A percentile compares a stretch with the other conserved stretches of the same genome.
Evolutionary conservation across 345 rosid genomes (phyloP).

Genomic region (Raphanus sativus): DNA sequence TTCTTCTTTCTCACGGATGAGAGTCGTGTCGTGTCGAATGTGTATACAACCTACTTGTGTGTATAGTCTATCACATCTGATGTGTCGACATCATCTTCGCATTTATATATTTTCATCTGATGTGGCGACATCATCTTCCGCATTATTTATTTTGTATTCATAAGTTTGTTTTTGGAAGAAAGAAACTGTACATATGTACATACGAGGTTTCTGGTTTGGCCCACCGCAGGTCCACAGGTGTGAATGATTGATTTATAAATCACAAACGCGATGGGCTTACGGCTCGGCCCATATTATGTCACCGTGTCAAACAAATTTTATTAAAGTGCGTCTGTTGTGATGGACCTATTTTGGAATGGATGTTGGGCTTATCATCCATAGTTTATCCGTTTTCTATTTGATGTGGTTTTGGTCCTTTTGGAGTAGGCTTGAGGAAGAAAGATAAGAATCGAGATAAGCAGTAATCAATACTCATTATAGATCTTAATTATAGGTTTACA

Average conservation of each 20-base stretch:
- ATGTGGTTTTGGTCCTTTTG: too few species aligned
- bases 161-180: not conserved
- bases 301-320: not conserved
- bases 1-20: not conserved
- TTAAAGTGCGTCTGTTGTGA: not conserved
- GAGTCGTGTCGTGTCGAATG: constrained; percentile 26
- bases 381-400: too few species aligned
- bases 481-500: too few species aligned
- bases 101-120: not conserved
- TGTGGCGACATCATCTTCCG: not conserved
- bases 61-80: not conserved
- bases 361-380: not conserved
- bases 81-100: constrained; percentile 6
- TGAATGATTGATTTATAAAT: not conserved
- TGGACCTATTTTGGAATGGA: not conserved
- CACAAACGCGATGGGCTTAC: not conserved
- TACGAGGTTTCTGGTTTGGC: not conserved
- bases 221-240: not conserved
- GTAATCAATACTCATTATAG: too few species aligned
- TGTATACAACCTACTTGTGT: not conserved
- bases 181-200: not conserved
- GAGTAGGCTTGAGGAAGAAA: too few species aligned
- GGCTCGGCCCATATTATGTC: not conserved
- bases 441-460: too few species aligned
- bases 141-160: not conserved